Conservation (phyloP, 73 alveolate species). For the Tetrahymena elliotti region DNA sequence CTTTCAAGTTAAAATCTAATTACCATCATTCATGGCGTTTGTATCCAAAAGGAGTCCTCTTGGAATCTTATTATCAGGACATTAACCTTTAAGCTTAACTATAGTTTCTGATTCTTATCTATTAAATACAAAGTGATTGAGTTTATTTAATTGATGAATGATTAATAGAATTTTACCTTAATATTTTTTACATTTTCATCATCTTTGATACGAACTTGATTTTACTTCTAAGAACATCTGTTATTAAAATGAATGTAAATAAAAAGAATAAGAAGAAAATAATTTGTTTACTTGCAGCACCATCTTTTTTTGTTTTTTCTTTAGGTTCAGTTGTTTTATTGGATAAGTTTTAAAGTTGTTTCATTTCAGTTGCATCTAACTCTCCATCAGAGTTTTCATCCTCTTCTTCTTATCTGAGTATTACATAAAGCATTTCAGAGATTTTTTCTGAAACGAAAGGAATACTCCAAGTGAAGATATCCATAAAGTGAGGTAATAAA, state of each 20-base stretch:
- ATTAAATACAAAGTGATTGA: not conserved
- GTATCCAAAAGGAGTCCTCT: conserved; percentile 75
- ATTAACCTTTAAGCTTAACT: conserved; percentile 82
- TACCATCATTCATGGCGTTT: conserved; percentile 40
- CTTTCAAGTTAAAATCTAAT: not conserved
- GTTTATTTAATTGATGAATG: not conserved
- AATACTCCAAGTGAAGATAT: conserved; percentile 79
- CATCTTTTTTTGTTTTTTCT: not conserved
- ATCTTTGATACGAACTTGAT: conserved; percentile 27
- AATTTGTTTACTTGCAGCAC: not conserved
- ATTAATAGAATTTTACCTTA: not conserved
- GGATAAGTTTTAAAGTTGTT: not conserved
- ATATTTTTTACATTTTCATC: conserved; percentile 41
- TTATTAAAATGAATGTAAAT: not conserved
- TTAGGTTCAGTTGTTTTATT: not conserved
- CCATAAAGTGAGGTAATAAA: conserved; percentile 78
- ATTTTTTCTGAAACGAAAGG: conserved; percentile 85
- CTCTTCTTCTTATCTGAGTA: conserved; percentile 37
- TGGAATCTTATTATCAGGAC: conserved; percentile 89
- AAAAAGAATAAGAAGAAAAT: too few species aligned
- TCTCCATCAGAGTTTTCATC: conserved; percentile 32
- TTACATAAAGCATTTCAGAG: conserved; percentile 65
- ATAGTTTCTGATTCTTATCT: conserved; percentile 85
- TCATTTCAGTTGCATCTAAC: not conserved
- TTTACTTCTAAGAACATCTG: conserved; percentile 7